Evolutionary conservation across 2,329 filamentous ascomycete genomes (phyloP).

Genomic region (Myriosclerotinia duriaeana): DNA sequence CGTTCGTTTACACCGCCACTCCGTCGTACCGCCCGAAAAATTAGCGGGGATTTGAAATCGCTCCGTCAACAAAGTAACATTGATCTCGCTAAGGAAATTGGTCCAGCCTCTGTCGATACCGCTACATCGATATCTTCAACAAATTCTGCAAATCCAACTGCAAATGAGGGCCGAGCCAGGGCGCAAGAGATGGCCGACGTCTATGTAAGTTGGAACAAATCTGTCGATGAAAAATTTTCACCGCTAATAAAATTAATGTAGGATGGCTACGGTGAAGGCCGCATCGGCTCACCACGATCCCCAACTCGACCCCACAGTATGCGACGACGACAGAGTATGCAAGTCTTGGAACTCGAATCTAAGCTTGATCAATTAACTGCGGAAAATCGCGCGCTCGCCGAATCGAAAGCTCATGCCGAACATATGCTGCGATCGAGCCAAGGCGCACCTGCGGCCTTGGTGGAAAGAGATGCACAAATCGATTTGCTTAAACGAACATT

Average conservation of each 20-base stretch:
- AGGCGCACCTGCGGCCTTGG: conserved; percentile 66
- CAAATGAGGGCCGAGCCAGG: conserved; percentile 83
- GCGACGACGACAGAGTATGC: conserved; percentile 96
- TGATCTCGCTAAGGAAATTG: conserved; percentile 45
- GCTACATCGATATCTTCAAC: conserved; percentile 40
- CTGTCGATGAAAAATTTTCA: conserved; percentile 28
- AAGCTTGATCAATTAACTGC: conserved; percentile 79
- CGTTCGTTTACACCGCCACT: conserved; percentile 65
- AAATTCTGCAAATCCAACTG: conserved; percentile 69
- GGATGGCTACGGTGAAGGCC: conserved; percentile 93
- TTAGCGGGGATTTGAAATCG: conserved; percentile 75
- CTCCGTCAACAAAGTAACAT: conserved; percentile 56
- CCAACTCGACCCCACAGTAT: conserved; percentile 93
- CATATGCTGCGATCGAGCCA: conserved; percentile 59
- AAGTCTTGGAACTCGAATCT: conserved; percentile 87
- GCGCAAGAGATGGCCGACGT: conserved; percentile 87
- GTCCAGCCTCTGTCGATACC: conserved; percentile 47
- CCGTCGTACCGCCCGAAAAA: conserved; percentile 63
- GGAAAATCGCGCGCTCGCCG: conserved; percentile 78
- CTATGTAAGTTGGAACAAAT: conserved; percentile 67
- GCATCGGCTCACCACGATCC: conserved; percentile 80
- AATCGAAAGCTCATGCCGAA: conserved; percentile 70
- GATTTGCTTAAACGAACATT: conserved; percentile 76
- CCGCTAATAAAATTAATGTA: conserved; percentile 44
- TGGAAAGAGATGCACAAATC: conserved; percentile 85